Conservation (phyloP, 805 yeast species). For the Candida quercuum region DNA sequence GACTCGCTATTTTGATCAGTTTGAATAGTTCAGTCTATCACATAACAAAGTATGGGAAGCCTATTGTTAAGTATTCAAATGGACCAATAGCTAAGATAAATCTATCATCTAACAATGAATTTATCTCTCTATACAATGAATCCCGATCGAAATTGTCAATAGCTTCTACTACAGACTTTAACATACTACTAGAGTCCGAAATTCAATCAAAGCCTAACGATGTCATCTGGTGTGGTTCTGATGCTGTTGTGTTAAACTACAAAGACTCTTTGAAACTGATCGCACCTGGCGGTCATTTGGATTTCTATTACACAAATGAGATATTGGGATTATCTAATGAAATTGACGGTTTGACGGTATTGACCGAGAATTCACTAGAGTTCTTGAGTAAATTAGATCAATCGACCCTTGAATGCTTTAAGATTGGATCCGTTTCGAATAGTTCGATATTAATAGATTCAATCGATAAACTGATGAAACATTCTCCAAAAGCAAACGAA, state of each 20-base stretch:
- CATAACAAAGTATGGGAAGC: conserved; percentile 5
- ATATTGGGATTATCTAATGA: conserved; percentile 41
- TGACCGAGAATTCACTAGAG: conserved; percentile 51
- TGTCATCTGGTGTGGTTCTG: conserved; percentile 82
- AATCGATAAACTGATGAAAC: conserved; percentile 54
- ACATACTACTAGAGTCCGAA: conserved; percentile 19
- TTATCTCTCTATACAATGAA: conserved; percentile 45
- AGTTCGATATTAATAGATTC: conserved; percentile 82
- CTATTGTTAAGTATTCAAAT: conserved; percentile 31
- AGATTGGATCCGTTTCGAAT: conserved; percentile 79
- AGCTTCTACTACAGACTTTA: conserved; percentile 35
- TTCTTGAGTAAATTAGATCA: conserved; percentile 59
- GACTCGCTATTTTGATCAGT: conserved; percentile 11
- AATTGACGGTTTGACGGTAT: conserved; percentile 63
- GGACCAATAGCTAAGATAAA: conserved; percentile 42
- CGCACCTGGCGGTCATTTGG: conserved; percentile 61
- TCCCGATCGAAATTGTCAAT: conserved; percentile 41
- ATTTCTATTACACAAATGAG: conserved; percentile 44
- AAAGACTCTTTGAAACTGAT: conserved; percentile 61
- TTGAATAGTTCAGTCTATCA: conserved; percentile 7
- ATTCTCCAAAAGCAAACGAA: conserved; percentile 79
- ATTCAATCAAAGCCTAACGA: conserved; percentile 34
- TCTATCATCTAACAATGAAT: conserved; percentile 50
- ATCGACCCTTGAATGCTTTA: conserved; percentile 56
- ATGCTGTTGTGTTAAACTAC: conserved; percentile 61